These are phyloP conservation scores for Acer saccharum DNA, from an alignment of 345 rosid genomes.

Conservation along the genomic window DNA sequence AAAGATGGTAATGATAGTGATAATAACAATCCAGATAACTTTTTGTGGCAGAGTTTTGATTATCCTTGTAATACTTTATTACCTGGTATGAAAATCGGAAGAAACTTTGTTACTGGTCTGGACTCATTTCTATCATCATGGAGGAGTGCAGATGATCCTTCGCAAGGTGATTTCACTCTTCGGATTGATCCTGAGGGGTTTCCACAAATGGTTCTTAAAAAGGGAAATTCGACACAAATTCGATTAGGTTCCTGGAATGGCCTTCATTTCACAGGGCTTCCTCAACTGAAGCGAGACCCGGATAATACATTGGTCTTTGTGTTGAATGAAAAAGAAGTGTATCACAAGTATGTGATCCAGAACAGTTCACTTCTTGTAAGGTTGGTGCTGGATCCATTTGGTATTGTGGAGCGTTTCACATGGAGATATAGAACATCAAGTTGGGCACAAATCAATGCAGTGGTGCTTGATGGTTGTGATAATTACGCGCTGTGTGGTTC, in stretches of 20 bases:
- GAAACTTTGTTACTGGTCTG: constrained; percentile 33
- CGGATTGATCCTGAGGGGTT: constrained; percentile 32
- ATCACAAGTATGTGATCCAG: constrained; percentile 30
- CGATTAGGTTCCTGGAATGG: constrained; percentile 60
- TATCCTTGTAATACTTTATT: constrained; percentile 39
- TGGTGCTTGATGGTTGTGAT: constrained; percentile 42
- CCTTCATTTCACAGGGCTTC: constrained; percentile 37
- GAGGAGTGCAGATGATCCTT: constrained; percentile 50
- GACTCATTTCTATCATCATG: constrained; percentile 42
- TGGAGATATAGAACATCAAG: constrained; percentile 26
- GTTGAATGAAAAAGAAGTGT: constrained; percentile 32
- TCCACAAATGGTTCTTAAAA: constrained; percentile 38
- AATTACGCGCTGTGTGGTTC: constrained; percentile 41
- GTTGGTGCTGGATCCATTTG: constrained; percentile 27
- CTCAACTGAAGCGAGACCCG: constrained; percentile 27
- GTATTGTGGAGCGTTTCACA: constrained; percentile 33
- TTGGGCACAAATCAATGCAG: too few relatives aligned
- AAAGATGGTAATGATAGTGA: constrained; percentile 13
- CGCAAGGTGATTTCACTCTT: constrained; percentile 28
- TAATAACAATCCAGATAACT: neutral
- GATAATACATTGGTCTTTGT: constrained; percentile 25
- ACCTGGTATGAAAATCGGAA: constrained; percentile 55
- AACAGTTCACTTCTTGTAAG: constrained; percentile 32
- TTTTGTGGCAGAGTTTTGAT: constrained; percentile 70
- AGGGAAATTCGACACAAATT: neutral